A percentile compares a stretch with the other conserved stretches of the same genome.
Conservation (phyloP, 2,329 filamentous ascomycete genomes). For the Claviceps purpurea region DNA sequence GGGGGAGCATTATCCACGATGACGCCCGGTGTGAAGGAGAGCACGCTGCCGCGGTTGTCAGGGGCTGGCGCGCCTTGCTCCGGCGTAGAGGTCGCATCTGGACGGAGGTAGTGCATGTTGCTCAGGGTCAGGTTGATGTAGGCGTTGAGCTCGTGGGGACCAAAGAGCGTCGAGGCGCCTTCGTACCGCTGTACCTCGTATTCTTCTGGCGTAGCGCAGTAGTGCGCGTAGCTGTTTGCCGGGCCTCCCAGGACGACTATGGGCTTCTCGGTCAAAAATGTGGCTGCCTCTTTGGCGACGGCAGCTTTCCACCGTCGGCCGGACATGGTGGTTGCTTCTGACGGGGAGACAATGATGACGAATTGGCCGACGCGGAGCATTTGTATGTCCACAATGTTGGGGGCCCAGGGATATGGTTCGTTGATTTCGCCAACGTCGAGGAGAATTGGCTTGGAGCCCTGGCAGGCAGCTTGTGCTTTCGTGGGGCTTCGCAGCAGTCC, state of each 20-base stretch:
- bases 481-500: slow-evolving; percentile 58
- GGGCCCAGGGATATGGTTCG: slow-evolving; percentile 72
- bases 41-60: slow-evolving; percentile 60
- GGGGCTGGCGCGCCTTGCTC: slow-evolving; percentile 52
- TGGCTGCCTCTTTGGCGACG: slow-evolving; percentile 37
- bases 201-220: slow-evolving; percentile 67
- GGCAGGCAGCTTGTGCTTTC: slow-evolving; percentile 58
- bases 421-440: slow-evolving; percentile 77
- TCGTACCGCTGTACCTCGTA: slow-evolving; percentile 82
- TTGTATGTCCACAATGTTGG: slow-evolving; percentile 86
- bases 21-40: slow-evolving; percentile 71
- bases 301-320: slow-evolving; percentile 75
- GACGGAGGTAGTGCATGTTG: slow-evolving; percentile 27
- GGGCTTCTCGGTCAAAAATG: slow-evolving; percentile 39
- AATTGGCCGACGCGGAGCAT: slow-evolving; percentile 73
- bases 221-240: slow-evolving; percentile 82
- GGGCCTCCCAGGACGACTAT: slow-evolving; percentile 79
- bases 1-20: slow-evolving; percentile 56
- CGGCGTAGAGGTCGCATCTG: slow-evolving; percentile 25
- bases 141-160: slow-evolving; percentile 67
- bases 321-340: slow-evolving; percentile 86
- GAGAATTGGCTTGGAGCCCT: slow-evolving; percentile 70
- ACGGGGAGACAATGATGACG: slow-evolving; percentile 70
- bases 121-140: slow-evolving; percentile 81
- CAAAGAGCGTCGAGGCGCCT: slow-evolving; percentile 84